Evolutionary conservation across 2,329 filamentous ascomycete species (phyloP).

Genomic region (Fusarium newnesense): DNA sequence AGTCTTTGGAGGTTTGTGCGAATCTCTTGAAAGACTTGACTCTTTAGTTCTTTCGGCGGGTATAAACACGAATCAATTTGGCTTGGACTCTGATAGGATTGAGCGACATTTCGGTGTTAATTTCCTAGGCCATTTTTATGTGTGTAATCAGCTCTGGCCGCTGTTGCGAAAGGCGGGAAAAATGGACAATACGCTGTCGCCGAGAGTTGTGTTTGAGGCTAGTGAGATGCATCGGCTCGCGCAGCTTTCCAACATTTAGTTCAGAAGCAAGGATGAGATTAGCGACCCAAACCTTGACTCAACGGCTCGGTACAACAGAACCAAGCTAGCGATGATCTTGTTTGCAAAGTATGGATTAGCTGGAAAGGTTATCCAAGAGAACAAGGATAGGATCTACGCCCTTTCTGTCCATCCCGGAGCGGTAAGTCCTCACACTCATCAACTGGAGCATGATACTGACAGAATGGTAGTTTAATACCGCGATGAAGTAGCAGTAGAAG

Average conservation of each 20-base stretch:
- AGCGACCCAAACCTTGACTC: constrained; percentile 50
- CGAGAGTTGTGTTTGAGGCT: constrained; percentile 54
- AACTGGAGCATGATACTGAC: rapidly evolving
- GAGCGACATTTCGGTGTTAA: constrained; percentile 59
- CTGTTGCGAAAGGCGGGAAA: constrained; percentile 54
- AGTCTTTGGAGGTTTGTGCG: constrained; percentile 49
- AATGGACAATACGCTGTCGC: constrained; percentile 47
- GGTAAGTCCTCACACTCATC: neutral
- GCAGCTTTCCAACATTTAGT: constrained; percentile 49
- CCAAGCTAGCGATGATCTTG: constrained; percentile 56
- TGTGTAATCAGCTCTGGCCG: constrained; percentile 50
- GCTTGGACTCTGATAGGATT: constrained; percentile 51
- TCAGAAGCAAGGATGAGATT: constrained; percentile 54
- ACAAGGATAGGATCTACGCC: constrained; percentile 54
- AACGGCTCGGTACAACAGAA: constrained; percentile 52
- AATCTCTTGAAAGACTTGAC: constrained; percentile 52
- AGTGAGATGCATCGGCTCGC: constrained; percentile 55
- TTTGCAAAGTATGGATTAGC: constrained; percentile 54
- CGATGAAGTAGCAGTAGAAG: constrained; percentile 58
- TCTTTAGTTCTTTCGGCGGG: constrained; percentile 56
- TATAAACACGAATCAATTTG: constrained; percentile 55
- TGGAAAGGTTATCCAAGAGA: constrained; percentile 54
- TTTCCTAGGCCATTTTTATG: constrained; percentile 58
- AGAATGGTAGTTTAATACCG: constrained; percentile 52
- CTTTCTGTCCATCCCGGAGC: constrained; percentile 52